Evolutionary conservation across 2,329 filamentous ascomycete genomes (phyloP).

Genomic region (Thelonectria rubi): DNA sequence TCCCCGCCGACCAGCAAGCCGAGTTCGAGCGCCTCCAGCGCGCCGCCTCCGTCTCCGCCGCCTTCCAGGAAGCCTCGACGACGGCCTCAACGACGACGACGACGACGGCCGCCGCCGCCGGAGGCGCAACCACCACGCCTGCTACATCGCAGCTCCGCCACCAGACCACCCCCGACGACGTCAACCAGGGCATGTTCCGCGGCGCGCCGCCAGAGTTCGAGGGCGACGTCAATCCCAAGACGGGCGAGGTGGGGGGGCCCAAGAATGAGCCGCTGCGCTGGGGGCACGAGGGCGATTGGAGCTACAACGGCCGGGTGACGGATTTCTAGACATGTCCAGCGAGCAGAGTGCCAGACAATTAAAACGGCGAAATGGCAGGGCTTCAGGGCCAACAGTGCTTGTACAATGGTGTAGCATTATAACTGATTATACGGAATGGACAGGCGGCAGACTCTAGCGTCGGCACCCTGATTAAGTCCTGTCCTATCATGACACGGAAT

Average conservation of each 20-base stretch:
- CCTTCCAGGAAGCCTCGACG: constrained; percentile 47
- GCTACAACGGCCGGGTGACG: constrained; percentile 92
- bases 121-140: constrained; percentile 32
- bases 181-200: constrained; percentile 70
- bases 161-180: constrained; percentile 49
- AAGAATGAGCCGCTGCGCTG: constrained; percentile 96
- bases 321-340: constrained; percentile 70
- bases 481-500: constrained; percentile 32
- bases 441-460: constrained; percentile 6
- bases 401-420: constrained; percentile 36
- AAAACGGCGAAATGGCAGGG: background rate
- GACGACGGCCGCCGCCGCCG: background rate
- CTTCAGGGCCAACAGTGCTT: constrained; percentile 3
- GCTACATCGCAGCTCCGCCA: constrained; percentile 36
- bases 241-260: constrained; percentile 93
- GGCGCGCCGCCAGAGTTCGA: constrained; percentile 92
- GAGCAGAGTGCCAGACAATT: background rate
- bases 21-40: constrained; percentile 88
- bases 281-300: constrained; percentile 82
- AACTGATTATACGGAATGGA: constrained; percentile 20
- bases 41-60: constrained; percentile 58
- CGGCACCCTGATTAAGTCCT: constrained; percentile 22
- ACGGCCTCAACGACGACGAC: background rate
- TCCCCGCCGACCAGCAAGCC: constrained; percentile 88
- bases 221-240: constrained; percentile 90